Base-by-base conservation (phyloP, 768 basidiomycete genomes). In the Russula abietina region DNA sequence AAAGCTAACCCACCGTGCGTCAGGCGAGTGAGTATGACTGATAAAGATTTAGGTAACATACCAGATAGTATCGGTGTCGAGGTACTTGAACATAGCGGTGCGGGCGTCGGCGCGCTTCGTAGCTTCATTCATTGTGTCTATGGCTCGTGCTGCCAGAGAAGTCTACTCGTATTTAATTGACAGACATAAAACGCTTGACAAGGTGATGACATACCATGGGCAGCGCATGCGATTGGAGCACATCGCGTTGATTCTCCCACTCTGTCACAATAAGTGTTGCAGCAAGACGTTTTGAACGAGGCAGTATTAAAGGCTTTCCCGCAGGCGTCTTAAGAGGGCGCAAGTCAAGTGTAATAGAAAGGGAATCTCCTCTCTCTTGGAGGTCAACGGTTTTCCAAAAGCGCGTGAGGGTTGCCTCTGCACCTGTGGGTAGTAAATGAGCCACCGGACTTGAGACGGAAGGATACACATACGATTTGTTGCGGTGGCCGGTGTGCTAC, bases 11-110 rank as follows among this genome's bases (percentile, higher is more conserved):
- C 65, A 55, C 59, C 53, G 26, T 55, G 6, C 26, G 56, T 62
- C 57, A 24, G 12, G 49, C 56, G 57, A 24, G 57, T 19, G 36
- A 36, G 17, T 12, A 17, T 30, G 39, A 38, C 32, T 26, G 57
- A 41, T 17, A 51, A 39, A 59, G 56, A 41, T 9, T 46, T 24
- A 59, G 55, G 39, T 22, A 24, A 70, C 77, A 59, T 63, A 91
- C 93, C 91, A 93, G 64, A 97, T 83, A 1, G 97, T 93, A 73
- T 99, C 97, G 2, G 96, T 98, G 70, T 97, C 91, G 33, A 98
- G 76, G 74, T 97, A 98, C 61, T 84, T 82, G 48, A 97, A 74
- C 48, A 98, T 74, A 12, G 85, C 80, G 28, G 81, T 78, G 38
- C 83, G 81, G 22, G 94, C 88, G 60, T 89, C 81, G 17, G 72